Evolutionary conservation across 495 filamentous ascomycete genomes (phyloP).

Genomic region (Cercophora samala): DNA sequence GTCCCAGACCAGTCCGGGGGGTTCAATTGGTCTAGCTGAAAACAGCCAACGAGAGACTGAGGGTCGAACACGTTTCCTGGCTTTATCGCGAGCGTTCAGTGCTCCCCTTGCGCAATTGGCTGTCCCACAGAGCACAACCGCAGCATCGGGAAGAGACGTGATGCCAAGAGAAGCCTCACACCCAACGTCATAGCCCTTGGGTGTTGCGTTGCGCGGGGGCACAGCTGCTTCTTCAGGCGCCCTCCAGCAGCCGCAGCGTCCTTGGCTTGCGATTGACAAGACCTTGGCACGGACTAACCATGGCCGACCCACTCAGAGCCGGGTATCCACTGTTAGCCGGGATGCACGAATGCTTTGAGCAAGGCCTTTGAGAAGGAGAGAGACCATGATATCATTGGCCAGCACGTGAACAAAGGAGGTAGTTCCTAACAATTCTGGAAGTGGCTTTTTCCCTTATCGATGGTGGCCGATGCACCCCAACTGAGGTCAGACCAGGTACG

Average conservation of each 20-base stretch:
- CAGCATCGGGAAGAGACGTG: background rate
- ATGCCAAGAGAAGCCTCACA: constrained; percentile 4
- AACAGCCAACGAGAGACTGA: background rate
- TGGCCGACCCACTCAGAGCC: background rate
- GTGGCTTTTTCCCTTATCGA: background rate
- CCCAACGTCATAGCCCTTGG: constrained; percentile 4
- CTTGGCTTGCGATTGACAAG: constrained; percentile 9
- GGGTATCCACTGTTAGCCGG: constrained; percentile 4
- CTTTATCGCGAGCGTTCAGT: background rate
- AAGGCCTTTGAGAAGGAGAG: background rate
- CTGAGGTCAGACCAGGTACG: background rate
- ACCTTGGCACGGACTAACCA: constrained; percentile 1
- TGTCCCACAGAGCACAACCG: background rate
- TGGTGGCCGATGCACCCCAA: background rate
- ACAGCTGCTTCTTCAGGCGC: background rate
- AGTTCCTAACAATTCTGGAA: background rate
- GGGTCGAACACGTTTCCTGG: constrained; percentile 5
- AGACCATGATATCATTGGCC: background rate
- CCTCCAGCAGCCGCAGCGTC: constrained; percentile 2
- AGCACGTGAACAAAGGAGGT: background rate
- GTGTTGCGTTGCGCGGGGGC: constrained; percentile 1
- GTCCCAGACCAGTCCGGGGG: background rate
- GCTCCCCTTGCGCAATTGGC: background rate
- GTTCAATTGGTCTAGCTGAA: background rate
- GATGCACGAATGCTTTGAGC: background rate